A percentile compares a stretch with the other conserved stretches of the same genome.
phyloP scores from a whole-genome alignment of 2,329 filamentous ascomycete species.

The Rhinocladiella mackenziei region DNA sequence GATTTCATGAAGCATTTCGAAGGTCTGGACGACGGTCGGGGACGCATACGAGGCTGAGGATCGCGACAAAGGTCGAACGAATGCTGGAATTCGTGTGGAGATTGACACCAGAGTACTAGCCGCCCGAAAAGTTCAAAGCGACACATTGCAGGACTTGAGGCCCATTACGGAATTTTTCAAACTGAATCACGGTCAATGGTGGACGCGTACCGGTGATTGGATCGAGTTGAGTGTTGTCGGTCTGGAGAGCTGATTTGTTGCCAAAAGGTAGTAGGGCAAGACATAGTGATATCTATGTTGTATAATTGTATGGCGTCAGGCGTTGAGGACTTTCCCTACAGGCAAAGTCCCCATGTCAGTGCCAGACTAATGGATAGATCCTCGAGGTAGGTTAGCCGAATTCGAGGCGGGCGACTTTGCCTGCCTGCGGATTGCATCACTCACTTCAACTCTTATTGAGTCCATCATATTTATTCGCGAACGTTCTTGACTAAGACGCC shows the following conservation, averaged over 20 bases:
- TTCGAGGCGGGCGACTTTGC: no score
- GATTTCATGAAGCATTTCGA: constrained; percentile 94
- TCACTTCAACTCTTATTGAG: background rate
- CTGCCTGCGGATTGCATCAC: constrained; percentile 20
- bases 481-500: constrained; percentile 24
- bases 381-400: no score
- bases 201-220: background rate
- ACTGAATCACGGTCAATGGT: constrained; percentile 12
- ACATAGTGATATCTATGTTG: no score
- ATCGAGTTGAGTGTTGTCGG: background rate
- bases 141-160: constrained; percentile 38
- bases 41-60: constrained; percentile 11
- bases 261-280: no score
- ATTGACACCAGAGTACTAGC: constrained; percentile 42
- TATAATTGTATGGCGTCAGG: no score
- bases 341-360: no score
- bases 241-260: no score
- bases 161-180: constrained; percentile 10
- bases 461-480: no score
- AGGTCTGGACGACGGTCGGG: constrained; percentile 1
- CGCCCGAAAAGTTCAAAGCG: constrained; percentile 45
- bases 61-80: constrained; percentile 15
- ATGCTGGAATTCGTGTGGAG: constrained; percentile 25
- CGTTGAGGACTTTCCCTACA: no score
- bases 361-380: no score